These are phyloP conservation scores for Cucurbita pepo DNA, from an alignment of 306 rosid species.

Conservation along the genomic window DNA sequence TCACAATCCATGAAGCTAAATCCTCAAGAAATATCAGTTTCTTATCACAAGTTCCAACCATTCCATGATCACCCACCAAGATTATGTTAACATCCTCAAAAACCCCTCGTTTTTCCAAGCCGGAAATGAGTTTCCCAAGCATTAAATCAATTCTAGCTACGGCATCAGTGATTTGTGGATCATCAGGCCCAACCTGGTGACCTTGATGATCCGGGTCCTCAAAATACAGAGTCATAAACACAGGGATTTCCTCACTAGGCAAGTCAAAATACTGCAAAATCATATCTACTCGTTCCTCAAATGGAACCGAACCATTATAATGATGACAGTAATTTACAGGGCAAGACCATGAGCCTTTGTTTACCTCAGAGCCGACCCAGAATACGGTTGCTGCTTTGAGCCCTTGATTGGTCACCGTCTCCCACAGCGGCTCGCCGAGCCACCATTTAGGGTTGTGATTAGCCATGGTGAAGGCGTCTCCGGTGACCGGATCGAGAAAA, in stretches of 20 bases:
- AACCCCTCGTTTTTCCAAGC: conserved; percentile 64
- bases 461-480: conserved; percentile 48
- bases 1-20: conserved; percentile 55
- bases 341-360: conserved; percentile 81
- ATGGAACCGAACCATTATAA: conserved; percentile 63
- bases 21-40: conserved; percentile 64
- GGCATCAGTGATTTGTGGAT: conserved; percentile 69
- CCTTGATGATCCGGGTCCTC: conserved; percentile 99
- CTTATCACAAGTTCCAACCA: conserved; percentile 95
- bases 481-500: conserved; percentile 61
- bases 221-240: conserved; percentile 81
- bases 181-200: conserved; percentile 80
- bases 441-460: conserved; percentile 92
- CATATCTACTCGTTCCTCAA: conserved; percentile 68
- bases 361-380: conserved; percentile 99
- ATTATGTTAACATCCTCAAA: conserved; percentile 77
- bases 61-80: conserved; percentile 95
- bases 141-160: conserved; percentile 59
- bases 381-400: conserved; percentile 66
- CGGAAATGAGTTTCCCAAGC: conserved; percentile 75
- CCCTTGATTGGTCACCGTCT: conserved; percentile 66
- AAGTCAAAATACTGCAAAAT: conserved; percentile 52
- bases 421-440: conserved; percentile 96
- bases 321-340: conserved; percentile 28
- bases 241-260: conserved; percentile 53